phyloP scores from a whole-genome alignment of 257 asterid genomes.

The Voacanga thouarsii region DNA sequence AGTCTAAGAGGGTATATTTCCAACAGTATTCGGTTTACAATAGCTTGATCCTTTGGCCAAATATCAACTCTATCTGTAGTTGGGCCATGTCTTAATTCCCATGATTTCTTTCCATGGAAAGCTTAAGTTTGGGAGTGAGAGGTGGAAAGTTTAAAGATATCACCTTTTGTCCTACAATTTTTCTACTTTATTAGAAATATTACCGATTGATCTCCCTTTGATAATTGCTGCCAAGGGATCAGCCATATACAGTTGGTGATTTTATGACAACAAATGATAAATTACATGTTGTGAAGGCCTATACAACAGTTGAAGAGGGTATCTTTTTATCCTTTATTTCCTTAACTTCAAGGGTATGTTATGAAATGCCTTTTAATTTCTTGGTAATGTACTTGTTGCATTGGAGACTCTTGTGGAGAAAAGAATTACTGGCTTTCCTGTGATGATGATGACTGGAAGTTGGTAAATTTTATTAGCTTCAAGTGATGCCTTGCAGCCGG shows the following conservation, averaged over 20 bases:
- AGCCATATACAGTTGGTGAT: slow-evolving; percentile 70
- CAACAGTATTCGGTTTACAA: no score
- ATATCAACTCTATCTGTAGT: no score
- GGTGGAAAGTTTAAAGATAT: background rate
- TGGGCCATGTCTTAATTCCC: no score
- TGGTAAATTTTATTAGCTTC: slow-evolving; percentile 58
- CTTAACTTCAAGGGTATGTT: slow-evolving; percentile 8
- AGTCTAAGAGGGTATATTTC: no score
- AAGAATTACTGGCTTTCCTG: slow-evolving; percentile 91
- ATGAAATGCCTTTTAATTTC: slow-evolving; percentile 10
- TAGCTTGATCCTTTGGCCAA: no score
- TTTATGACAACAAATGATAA: slow-evolving; percentile 74
- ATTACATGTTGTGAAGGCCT: slow-evolving; percentile 63
- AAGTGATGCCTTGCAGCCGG: no score
- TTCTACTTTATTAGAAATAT: background rate
- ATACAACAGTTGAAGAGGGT: slow-evolving; percentile 90
- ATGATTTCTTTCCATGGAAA: no score
- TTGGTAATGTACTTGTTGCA: slow-evolving; percentile 43
- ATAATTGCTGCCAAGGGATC: slow-evolving; percentile 50
- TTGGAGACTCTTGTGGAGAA: slow-evolving; percentile 75
- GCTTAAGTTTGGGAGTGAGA: background rate
- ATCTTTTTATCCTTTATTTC: slow-evolving; percentile 12
- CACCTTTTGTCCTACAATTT: background rate
- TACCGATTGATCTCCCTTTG: slow-evolving; percentile 4
- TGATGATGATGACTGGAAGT: slow-evolving; percentile 80